Conservation (phyloP, 1,284 basidiomycete genomes). For the Porogramme epimiltina region DNA sequence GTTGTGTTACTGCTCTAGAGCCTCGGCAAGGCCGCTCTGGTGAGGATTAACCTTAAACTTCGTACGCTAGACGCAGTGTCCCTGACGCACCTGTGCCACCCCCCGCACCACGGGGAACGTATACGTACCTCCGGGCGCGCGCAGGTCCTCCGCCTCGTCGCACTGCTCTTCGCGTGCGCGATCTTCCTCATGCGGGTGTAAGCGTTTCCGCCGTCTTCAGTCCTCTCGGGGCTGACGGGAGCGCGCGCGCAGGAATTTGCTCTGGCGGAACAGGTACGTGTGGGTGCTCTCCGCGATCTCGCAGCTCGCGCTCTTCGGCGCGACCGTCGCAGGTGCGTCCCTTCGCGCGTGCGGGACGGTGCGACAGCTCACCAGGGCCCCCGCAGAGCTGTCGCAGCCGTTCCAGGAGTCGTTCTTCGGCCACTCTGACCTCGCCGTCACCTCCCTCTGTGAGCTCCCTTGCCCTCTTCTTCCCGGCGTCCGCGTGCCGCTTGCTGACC, state of each 20-base stretch:
- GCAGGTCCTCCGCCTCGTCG: neutral
- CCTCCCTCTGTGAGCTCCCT: neutral
- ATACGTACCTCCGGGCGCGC: neutral
- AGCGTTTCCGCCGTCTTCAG: neutral
- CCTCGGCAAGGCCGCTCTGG: neutral
- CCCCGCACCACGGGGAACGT: neutral
- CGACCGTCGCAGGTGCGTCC: neutral
- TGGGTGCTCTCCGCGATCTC: neutral
- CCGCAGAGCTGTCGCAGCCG: too few species aligned
- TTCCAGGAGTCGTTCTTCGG: too few species aligned
- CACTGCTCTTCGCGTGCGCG: neutral
- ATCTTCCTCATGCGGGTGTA: constrained; percentile 2
- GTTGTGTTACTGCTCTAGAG: neutral
- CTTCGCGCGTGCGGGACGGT: too few species aligned
- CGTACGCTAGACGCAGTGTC: neutral
- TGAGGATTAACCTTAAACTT: neutral
- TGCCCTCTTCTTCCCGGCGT: neutral
- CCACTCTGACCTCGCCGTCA: neutral
- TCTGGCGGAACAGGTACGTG: neutral
- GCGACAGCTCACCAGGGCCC: too few species aligned
- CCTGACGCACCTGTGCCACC: too few species aligned
- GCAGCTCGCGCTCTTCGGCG: neutral
- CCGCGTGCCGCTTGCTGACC: neutral
- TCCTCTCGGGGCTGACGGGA: too few species aligned
- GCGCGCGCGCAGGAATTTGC: neutral